Evolutionary conservation across 73 alveolate species (phyloP).

Genomic region (Stentor roeselii): DNA sequence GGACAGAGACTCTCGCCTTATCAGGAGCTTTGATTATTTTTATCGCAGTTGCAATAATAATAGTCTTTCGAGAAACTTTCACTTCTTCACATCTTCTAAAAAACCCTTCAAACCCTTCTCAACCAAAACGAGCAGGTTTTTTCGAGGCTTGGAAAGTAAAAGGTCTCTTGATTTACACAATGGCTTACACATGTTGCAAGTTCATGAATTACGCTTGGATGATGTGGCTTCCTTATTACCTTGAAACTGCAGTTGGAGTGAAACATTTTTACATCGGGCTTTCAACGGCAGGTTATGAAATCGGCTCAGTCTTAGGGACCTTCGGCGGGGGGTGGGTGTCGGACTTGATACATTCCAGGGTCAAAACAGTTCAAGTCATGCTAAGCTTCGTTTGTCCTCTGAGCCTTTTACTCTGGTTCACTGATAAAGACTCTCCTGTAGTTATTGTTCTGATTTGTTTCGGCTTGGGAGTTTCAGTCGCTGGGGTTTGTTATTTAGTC

Average conservation of each 20-base stretch:
- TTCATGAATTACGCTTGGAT: conserved; percentile 42
- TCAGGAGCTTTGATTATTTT: background rate
- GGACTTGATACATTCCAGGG: conserved; percentile 30
- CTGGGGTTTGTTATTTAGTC: background rate
- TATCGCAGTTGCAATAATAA: background rate
- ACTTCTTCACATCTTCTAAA: background rate
- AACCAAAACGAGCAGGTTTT: too few relatives aligned
- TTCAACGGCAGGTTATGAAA: background rate
- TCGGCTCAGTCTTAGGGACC: background rate
- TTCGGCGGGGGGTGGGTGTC: conserved; percentile 28
- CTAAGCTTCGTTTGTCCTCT: background rate
- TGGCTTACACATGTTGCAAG: conserved; percentile 34
- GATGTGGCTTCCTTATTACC: conserved; percentile 43
- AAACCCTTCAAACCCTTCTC: background rate
- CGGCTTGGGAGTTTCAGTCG: background rate
- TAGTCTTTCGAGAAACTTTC: background rate
- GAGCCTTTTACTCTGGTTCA: background rate
- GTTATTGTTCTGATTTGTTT: background rate
- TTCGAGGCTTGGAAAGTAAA: conserved; percentile 53
- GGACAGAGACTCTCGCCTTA: background rate
- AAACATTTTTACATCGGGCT: background rate
- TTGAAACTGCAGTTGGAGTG: background rate
- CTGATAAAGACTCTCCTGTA: background rate
- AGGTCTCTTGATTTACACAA: conserved; percentile 45
- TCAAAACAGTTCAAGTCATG: background rate